Evolutionary conservation across 352 stramenopile species (phyloP), one percentile per base, ranked within the genome.

Genomic region (Phytophthora megakarya): DNA sequence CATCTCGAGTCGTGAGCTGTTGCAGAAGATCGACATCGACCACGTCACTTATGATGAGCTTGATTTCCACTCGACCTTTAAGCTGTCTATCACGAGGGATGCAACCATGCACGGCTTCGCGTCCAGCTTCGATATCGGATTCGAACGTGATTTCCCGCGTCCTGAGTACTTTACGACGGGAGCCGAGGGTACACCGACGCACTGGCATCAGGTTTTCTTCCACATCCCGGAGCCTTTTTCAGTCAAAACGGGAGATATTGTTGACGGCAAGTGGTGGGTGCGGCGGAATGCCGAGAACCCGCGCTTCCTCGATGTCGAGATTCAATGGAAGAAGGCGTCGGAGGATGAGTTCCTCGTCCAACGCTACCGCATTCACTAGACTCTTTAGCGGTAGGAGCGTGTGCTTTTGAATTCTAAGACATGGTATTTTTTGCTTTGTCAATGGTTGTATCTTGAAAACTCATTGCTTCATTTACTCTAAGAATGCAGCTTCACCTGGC

Each of bases 141-240:
- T 99, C 66, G 81, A 92, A 67, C 97, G 91, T 39, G 83, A 86
- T 53, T 90, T 96, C 53, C 78, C 87, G 28, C 97, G 96, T 61
- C 96, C 97, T 13, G 88, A 99, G 56, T 95, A 92, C 55, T 99
- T 99, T 65, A 98, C 90, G 3, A 99, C 97, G 4, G 91, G 86
- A 37, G 75, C 74, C 13, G 81, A 94, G 60, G 89, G 77, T 44
- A 90, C 84, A 18, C 97, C 98, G 53, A 99, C 97, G 10, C 97
- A 99, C 75, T 99, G 97, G 97, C 98, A 99, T 72, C 97, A 99
- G 68, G 96, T 97, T 13, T 94, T 98, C n/a, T 98, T 99, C 67
- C 98, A 98, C 73, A 54, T 98, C n/a, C 75, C 83, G 30, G 73
- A 89, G 33, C 83, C 90, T 9, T 85, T 98, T 45, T 61, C 58